Base-by-base conservation (phyloP, 768 basidiomycete species). In the Strobilomyces dryophilus region DNA sequence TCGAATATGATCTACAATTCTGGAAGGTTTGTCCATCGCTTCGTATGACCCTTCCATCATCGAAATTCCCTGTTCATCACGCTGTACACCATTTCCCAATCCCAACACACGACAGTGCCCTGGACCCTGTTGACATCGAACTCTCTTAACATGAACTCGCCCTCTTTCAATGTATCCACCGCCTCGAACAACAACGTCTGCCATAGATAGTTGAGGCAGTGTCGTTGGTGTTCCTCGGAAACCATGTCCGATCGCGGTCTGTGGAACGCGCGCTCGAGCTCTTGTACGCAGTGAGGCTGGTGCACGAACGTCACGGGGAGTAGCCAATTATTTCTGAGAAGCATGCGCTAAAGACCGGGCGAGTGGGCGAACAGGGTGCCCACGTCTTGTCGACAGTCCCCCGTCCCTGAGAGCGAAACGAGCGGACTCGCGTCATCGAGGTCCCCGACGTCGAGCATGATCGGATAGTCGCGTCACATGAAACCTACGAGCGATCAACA, bases 131-230 rank as follows among this genome's bases (percentile, higher is more conserved):
- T 60, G 4, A 56, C 42, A 24, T 65, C 61, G 37, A 61, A 68
- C 36, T 68, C 58, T 15, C 53, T 55, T 46, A 48, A 47, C 62
- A 66, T 57, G 47, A 72, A 73, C 47, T 73, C 70, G 1, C 70
- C 71, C 9, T 50, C 44, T 49, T 75, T 74, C 9, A 74, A 48
- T 4, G 66, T 61, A 37, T 62, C 61, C 20, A 68, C 64, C 7
- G 73, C 69, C 7, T 59, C 62, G 50, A 74, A 76, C 24, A 76
- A 53, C 18, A 71, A 51, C 2, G 64, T 65, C 43, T 74, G 73
- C 5, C 73, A 58, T 8, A 75, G 55, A 53, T 74, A 75, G 43
- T 70, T 66, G 2, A 74, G 49, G 51, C 74, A 76, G 49, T 76
- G 74, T 5, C 65, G 59, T 14, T 67, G 45, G 39, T 74, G 73